Base-by-base conservation (phyloP, 2,329 filamentous ascomycete genomes). In the Blastomyces percursus region DNA sequence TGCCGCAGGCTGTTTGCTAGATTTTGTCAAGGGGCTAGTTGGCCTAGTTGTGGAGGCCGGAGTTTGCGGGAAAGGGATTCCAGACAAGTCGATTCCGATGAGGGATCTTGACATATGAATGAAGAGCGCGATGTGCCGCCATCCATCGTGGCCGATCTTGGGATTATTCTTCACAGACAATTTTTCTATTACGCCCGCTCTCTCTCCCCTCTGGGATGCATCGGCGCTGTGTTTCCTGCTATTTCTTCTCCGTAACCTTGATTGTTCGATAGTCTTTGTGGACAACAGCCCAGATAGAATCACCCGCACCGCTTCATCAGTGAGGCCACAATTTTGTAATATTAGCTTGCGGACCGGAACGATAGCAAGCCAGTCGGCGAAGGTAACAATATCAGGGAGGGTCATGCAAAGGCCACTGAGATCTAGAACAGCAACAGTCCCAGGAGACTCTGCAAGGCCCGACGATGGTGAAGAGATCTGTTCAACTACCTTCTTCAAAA, bases 301-400 rank as follows among this genome's bases (percentile, higher is more conserved):
- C 21, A 96, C 88, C 21, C 94, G 84, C 7, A 96, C 79, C 3
- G 91, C 91, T 72, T 96, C 91, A 69, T 97, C 92, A 1, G 84
- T 90, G 46, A 99, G 77, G 6, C 91, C 89, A 64, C 91, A 93
- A 71, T 95, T 90, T 70, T 96, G 92, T 61, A 97, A 77, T 7
- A 95, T 81, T 0, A 99, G 77, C 70, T 95, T 91, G 67, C 89
- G 88, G 2, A 97, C 87, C 0, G 94, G 93, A 0, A 97, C 93
- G 7, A 99, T 86, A 5, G 94, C 93, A 50, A 99, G 81, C 80
- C 93, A 99, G 72, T 99, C 94, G 59, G 92, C 90, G 1, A 99
- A 81, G 0, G 94, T 96, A 59, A 92, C 76, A 32, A 96, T 81
- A 72, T 99, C 94, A 2, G 88, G 83, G 55, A 95, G 76, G 64